Evolutionary conservation across 2,329 filamentous ascomycete genomes (phyloP), one percentile per base, ranked within the genome.

Genomic region (Colletotrichum nymphaeae): DNA sequence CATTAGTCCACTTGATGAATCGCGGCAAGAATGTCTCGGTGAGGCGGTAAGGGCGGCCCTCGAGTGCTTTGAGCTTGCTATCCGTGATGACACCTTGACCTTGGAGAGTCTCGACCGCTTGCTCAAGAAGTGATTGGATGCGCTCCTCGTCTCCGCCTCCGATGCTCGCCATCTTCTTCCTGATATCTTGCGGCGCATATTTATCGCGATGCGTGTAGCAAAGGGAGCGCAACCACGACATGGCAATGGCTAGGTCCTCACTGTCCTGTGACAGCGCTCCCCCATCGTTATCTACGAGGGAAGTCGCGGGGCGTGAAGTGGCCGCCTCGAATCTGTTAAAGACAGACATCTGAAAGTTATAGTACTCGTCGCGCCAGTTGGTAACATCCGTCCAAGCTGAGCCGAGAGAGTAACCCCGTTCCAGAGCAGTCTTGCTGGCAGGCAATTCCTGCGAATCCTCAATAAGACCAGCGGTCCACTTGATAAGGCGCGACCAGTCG

Each of bases 401-500:
- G 11, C 85, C 78, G 16, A 89, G 77, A 0, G 79, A 77, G 76
- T 85, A 89, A 6, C 81, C 78, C 16, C 83, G 76, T 3, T 87
- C 81, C 2, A 93, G 79, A n/a, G 80, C 79, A 14, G 80, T 77
- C 57, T 86, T 84, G 1, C 85, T 85, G 3, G 79, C 78, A 1
- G 90, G 90, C 2, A 92, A 84, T 26, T 85, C 79, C 42, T 87
- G 77, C 0, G 84, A 84, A 67, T 86, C 83, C 11, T 73, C 73
- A 30, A 73, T 72, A 11, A 76, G 60, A 19, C 65, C 53, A 8
- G 73, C 63, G 3, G 91, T 88, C 94, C 94, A 96, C 46, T 88
- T 85, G 59, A 95, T 88, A 6, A 95, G 81, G 5, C 80, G 81
- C 11, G 85, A 82, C 93, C 94, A 95, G 78, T 95, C 92, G 72